Evolutionary conservation across 176 grass and related monocot species (phyloP).

Genomic region (Eragrostis nindensis): DNA sequence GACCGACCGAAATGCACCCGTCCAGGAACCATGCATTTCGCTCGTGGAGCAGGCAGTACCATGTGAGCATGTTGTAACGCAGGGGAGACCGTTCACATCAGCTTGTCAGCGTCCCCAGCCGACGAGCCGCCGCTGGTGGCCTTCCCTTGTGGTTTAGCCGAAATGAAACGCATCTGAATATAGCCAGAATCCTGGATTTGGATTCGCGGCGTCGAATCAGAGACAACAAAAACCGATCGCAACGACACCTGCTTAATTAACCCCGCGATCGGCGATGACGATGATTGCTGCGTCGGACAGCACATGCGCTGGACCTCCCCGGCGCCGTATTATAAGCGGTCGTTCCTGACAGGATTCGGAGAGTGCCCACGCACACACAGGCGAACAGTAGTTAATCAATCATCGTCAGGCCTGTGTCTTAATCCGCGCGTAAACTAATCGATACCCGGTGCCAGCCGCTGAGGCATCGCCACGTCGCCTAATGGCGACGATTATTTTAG

Average conservation of each 20-base stretch:
- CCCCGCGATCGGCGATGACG: slow-evolving; percentile 18
- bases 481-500: slow-evolving; percentile 7
- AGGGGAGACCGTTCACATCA: slow-evolving; percentile 30
- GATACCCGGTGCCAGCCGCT: not conserved
- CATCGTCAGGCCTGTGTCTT: not conserved
- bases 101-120: not conserved
- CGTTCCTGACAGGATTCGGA: not conserved
- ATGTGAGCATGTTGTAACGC: not conserved
- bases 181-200: not conserved
- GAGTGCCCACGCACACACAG: not conserved
- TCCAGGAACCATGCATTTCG: slow-evolving; percentile 1
- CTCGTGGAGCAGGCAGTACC: not conserved
- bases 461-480: slow-evolving; percentile 14
- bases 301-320: slow-evolving; percentile 40
- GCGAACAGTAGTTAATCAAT: slow-evolving; percentile 5
- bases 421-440: not conserved
- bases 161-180: slow-evolving; percentile 18
- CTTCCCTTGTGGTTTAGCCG: slow-evolving; percentile 38
- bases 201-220: slow-evolving; percentile 21
- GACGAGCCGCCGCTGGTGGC: not conserved
- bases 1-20: not conserved
- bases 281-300: slow-evolving; percentile 47
- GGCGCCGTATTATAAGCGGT: slow-evolving; percentile 8
- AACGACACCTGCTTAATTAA: not conserved
- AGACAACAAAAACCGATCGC: not conserved